Conservation (phyloP, 331 rosid species). For the Phaseolus coccineus region DNA sequence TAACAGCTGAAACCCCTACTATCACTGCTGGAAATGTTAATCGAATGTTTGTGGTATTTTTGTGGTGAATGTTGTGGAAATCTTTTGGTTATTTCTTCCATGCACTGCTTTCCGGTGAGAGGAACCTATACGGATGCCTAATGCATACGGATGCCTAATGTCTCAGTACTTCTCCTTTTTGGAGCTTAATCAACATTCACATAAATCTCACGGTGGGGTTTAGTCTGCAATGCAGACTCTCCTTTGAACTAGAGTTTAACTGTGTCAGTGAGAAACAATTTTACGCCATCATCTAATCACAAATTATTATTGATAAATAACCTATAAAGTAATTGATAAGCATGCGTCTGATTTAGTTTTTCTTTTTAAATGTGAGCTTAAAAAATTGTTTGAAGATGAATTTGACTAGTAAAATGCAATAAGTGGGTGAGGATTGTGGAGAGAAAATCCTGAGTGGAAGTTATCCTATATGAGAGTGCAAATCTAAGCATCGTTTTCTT, state of each 20-base stretch:
- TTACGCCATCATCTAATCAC: too few relatives aligned
- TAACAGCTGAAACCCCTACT: too few relatives aligned
- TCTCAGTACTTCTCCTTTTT: not conserved
- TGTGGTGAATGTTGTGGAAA: too few relatives aligned
- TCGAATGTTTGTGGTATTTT: too few relatives aligned
- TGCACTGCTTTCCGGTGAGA: not conserved
- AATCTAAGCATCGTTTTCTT: conserved; percentile 13
- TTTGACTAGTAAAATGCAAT: not conserved
- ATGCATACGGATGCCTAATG: not conserved
- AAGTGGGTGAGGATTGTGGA: not conserved
- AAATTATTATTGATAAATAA: too few relatives aligned
- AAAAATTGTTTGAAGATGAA: not conserved
- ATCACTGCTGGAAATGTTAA: too few relatives aligned
- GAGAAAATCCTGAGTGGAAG: not conserved
- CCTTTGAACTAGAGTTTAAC: too few relatives aligned
- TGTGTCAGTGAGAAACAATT: too few relatives aligned
- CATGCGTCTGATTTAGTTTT: not conserved
- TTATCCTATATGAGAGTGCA: not conserved
- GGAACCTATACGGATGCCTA: not conserved
- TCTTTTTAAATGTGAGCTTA: not conserved
- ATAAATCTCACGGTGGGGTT: not conserved
- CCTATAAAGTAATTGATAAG: too few relatives aligned
- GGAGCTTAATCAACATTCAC: not conserved
- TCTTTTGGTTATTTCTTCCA: too few relatives aligned
- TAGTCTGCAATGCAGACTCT: not conserved